These are phyloP conservation scores for Panaeolus papilionaceus DNA, from an alignment of 768 basidiomycete genomes.

Conservation along the genomic window DNA sequence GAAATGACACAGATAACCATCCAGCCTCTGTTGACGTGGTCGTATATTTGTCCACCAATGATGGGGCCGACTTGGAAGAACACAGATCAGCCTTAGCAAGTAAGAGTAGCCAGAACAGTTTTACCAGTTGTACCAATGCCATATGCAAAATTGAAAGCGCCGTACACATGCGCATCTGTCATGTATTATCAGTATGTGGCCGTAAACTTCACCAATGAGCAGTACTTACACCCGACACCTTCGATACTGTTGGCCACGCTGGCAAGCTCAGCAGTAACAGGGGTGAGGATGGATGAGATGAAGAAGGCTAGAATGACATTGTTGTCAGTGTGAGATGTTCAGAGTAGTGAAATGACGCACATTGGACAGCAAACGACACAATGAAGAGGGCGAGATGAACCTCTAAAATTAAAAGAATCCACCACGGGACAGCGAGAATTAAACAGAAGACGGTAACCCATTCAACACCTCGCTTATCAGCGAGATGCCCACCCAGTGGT, in stretches of 20 bases:
- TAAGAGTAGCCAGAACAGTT: slow-evolving; percentile 1
- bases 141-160: slow-evolving; percentile 74
- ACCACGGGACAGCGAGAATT: slow-evolving; percentile 67
- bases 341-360: slow-evolving; percentile 41
- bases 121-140: slow-evolving; percentile 67
- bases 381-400: slow-evolving; percentile 54
- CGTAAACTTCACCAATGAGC: not conserved
- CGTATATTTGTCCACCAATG: slow-evolving; percentile 75
- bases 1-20: slow-evolving; percentile 58
- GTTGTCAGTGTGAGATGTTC: not conserved
- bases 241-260: slow-evolving; percentile 58
- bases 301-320: slow-evolving; percentile 57
- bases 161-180: slow-evolving; percentile 76
- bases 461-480: slow-evolving; percentile 63
- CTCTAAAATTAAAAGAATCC: slow-evolving; percentile 56
- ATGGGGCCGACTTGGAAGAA: slow-evolving; percentile 69
- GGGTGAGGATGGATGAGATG: slow-evolving; percentile 61
- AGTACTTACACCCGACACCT: slow-evolving; percentile 69
- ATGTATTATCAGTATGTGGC: slow-evolving; percentile 10
- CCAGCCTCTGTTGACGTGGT: slow-evolving; percentile 64
- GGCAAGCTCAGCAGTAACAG: slow-evolving; percentile 72
- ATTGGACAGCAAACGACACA: slow-evolving; percentile 54
- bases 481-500: slow-evolving; percentile 61
- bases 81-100: not conserved
- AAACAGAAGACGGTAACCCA: slow-evolving; percentile 57